Evolutionary conservation across 2,329 filamentous ascomycete genomes (phyloP).

Genomic region (Emmonsia crescens): DNA sequence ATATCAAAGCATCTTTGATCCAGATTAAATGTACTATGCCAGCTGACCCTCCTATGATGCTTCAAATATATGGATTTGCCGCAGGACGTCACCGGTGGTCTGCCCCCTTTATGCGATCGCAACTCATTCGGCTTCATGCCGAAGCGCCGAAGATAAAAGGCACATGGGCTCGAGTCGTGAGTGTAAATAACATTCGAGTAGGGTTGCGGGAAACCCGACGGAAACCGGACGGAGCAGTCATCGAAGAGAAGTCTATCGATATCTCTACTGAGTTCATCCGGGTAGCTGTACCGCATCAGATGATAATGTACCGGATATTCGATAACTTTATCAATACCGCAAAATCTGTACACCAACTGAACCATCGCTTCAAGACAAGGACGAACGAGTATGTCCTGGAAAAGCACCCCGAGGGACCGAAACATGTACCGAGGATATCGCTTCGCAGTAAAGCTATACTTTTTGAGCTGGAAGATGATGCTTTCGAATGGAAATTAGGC

Average conservation of each 20-base stretch:
- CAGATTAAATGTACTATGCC: slow-evolving; percentile 87
- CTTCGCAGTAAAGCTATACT: slow-evolving; percentile 69
- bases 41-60: slow-evolving; percentile 77
- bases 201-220: slow-evolving; percentile 69
- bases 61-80: slow-evolving; percentile 76
- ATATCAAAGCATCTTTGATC: slow-evolving; percentile 68
- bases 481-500: slow-evolving; percentile 94
- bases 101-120: slow-evolving; percentile 65
- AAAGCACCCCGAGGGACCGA: slow-evolving; percentile 76
- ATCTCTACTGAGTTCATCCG: slow-evolving; percentile 75
- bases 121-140: slow-evolving; percentile 73
- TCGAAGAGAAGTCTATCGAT: slow-evolving; percentile 74
- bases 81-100: slow-evolving; percentile 80
- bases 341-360: slow-evolving; percentile 83
- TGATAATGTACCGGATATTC: slow-evolving; percentile 80
- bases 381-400: slow-evolving; percentile 80
- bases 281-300: slow-evolving; percentile 78
- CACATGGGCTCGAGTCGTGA: slow-evolving; percentile 79
- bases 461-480: slow-evolving; percentile 89
- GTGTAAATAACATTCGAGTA: slow-evolving; percentile 67
- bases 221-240: slow-evolving; percentile 51
- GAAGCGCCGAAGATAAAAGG: slow-evolving; percentile 71
- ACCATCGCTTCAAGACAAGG: slow-evolving; percentile 80
- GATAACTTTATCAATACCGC: slow-evolving; percentile 83
- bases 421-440: slow-evolving; percentile 74